Evolutionary conservation across 2,329 filamentous ascomycete species (phyloP).

Genomic region (Trichoderma polysporum): DNA sequence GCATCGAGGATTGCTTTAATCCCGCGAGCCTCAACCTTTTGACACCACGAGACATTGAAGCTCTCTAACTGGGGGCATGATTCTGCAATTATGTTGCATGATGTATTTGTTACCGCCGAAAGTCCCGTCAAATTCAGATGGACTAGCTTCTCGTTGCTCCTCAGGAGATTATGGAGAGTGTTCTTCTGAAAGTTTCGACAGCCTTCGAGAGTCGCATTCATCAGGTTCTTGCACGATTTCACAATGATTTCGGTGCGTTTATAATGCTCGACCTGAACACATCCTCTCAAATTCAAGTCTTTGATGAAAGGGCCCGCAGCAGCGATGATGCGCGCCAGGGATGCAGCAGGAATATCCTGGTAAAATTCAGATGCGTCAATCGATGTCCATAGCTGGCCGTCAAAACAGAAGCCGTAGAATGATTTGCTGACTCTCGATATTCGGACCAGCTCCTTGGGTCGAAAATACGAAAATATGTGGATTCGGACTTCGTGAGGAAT

Average conservation of each 20-base stretch:
- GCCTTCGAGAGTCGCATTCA: constrained; percentile 84
- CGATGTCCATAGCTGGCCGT: constrained; percentile 88
- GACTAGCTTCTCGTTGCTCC: constrained; percentile 72
- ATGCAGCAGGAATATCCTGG: constrained; percentile 77
- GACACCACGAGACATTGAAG: constrained; percentile 92
- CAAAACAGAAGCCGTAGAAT: constrained; percentile 83
- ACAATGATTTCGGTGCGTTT: constrained; percentile 75
- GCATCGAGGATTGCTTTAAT: constrained; percentile 69
- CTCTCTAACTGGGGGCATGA: constrained; percentile 79
- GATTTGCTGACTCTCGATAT: constrained; percentile 73
- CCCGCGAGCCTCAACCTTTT: constrained; percentile 75
- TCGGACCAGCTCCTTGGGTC: constrained; percentile 77
- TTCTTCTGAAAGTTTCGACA: constrained; percentile 79
- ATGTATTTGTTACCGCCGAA: constrained; percentile 73
- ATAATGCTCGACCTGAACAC: constrained; percentile 81
- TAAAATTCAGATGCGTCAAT: constrained; percentile 88
- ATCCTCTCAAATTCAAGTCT: constrained; percentile 86
- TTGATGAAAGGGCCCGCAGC: constrained; percentile 86
- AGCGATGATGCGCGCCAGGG: constrained; percentile 80
- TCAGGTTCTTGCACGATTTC: constrained; percentile 82
- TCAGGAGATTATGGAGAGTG: constrained; percentile 74
- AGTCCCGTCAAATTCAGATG: constrained; percentile 85
- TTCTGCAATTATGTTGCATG: constrained; percentile 81
- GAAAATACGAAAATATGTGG: constrained; percentile 72
- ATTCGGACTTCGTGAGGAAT: constrained; percentile 83